Percentiles rank a stretch among this genome's conserved stretches.
Evolutionary conservation across 352 stramenopile species (phyloP).

Genomic region (Aphanomyces cochlioides): DNA sequence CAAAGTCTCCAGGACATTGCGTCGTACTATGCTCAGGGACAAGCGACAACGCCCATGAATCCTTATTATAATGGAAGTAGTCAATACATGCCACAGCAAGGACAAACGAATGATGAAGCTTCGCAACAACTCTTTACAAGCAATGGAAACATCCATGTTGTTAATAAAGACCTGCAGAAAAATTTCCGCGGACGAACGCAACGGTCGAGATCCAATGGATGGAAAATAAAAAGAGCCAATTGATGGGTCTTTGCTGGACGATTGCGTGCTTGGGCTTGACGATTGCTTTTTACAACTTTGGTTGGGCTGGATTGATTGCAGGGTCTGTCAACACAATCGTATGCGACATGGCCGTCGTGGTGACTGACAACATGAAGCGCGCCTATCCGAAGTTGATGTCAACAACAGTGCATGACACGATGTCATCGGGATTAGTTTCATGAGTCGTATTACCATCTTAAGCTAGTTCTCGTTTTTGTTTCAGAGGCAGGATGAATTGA

Average conservation of each 20-base stretch:
- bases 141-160: conserved; percentile 57
- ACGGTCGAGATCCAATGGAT: conserved; percentile 79
- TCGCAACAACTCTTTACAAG: neutral
- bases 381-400: conserved; percentile 39
- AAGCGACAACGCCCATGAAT: conserved; percentile 18
- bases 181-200: conserved; percentile 79
- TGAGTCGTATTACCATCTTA: no score
- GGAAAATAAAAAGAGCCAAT: conserved; percentile 84
- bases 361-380: conserved; percentile 86
- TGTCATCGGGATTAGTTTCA: no score
- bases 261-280: conserved; percentile 83
- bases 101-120: neutral
- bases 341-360: conserved; percentile 75
- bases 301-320: conserved; percentile 79
- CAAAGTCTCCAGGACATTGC: conserved; percentile 21
- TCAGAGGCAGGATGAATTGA: no score
- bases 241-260: conserved; percentile 81
- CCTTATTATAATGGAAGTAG: conserved; percentile 12
- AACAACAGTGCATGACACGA: conserved; percentile 41
- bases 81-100: neutral
- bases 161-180: conserved; percentile 87
- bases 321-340: conserved; percentile 76
- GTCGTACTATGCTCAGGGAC: conserved; percentile 29
- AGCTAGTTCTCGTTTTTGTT: no score
- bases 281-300: conserved; percentile 85